A percentile compares a stretch with the other conserved stretches of the same genome.
Evolutionary conservation across 1,284 basidiomycete species (phyloP).

Genomic region (Phellopilus nigrolimitatus): DNA sequence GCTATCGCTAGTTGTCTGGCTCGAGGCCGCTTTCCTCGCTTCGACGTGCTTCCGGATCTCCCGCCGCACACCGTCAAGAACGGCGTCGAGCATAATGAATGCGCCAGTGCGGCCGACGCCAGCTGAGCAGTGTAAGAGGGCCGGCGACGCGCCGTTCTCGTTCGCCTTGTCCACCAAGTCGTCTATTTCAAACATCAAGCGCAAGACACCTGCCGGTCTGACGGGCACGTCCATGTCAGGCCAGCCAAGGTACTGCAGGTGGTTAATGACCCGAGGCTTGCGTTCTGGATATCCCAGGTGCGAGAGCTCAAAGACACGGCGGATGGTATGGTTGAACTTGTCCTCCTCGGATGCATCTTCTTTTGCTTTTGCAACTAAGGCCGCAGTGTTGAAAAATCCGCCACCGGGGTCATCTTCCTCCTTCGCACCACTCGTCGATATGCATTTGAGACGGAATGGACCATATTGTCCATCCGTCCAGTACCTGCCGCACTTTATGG

Average conservation of each 20-base stretch:
- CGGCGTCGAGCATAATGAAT: conserved; percentile 85
- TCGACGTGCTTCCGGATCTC: conserved; percentile 43
- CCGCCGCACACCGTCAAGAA: conserved; percentile 70
- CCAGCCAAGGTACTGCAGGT: conserved; percentile 90
- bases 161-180: conserved; percentile 50
- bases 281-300: conserved; percentile 55
- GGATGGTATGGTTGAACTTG: conserved; percentile 42
- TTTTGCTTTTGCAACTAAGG: conserved; percentile 1
- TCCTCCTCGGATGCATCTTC: conserved; percentile 21
- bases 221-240: conserved; percentile 92
- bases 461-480: conserved; percentile 79
- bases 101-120: conserved; percentile 91
- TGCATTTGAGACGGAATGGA: conserved; percentile 55
- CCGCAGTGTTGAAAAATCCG: conserved; percentile 6
- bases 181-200: conserved; percentile 60
- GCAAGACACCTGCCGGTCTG: conserved; percentile 67
- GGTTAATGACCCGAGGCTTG: conserved; percentile 59
- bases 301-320: conserved; percentile 65
- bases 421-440: conserved; percentile 54
- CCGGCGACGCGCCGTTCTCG: conserved; percentile 26
- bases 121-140: conserved; percentile 77
- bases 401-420: conserved; percentile 8
- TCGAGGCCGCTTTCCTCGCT: conserved; percentile 30
- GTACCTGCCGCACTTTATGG: conserved; percentile 89
- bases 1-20: conserved; percentile 19